Evolutionary conservation across 768 basidiomycete genomes (phyloP).

Genomic region (Lentinus brumalis): DNA sequence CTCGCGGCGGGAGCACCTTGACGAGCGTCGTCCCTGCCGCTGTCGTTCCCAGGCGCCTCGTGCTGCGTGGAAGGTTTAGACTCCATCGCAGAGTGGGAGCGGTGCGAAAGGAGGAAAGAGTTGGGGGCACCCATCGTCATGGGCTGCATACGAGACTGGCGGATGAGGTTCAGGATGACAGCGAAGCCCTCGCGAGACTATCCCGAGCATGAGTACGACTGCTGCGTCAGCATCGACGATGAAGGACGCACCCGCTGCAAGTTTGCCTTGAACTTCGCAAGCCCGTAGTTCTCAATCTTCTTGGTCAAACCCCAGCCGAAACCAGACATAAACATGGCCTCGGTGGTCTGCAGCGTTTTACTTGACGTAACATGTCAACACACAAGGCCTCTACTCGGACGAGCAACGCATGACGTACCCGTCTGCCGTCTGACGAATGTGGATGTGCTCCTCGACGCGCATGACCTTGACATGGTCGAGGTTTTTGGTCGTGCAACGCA

Average conservation of each 20-base stretch:
- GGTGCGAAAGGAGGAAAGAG: constrained; percentile 31
- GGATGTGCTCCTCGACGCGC: constrained; percentile 85
- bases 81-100: constrained; percentile 12
- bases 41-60: constrained; percentile 3
- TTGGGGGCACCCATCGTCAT: constrained; percentile 45
- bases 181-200: constrained; percentile 89
- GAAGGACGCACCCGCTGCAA: constrained; percentile 66
- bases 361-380: constrained; percentile 36
- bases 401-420: constrained; percentile 50
- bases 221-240: constrained; percentile 12
- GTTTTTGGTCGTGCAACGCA: constrained; percentile 83
- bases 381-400: not conserved
- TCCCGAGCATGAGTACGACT: constrained; percentile 10
- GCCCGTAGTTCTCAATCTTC: constrained; percentile 82
- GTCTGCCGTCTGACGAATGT: constrained; percentile 65
- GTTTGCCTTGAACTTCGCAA: constrained; percentile 84
- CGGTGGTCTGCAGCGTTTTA: constrained; percentile 82
- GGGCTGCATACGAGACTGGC: constrained; percentile 71
- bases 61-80: constrained; percentile 9
- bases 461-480: constrained; percentile 93
- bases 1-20: constrained; percentile 2
- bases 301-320: constrained; percentile 92
- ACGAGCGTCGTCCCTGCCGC: constrained; percentile 1
- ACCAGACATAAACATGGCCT: constrained; percentile 83
- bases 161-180: constrained; percentile 74